Conservation (phyloP, 1,284 basidiomycete species). For the Ceratobasidium sp. region DNA sequence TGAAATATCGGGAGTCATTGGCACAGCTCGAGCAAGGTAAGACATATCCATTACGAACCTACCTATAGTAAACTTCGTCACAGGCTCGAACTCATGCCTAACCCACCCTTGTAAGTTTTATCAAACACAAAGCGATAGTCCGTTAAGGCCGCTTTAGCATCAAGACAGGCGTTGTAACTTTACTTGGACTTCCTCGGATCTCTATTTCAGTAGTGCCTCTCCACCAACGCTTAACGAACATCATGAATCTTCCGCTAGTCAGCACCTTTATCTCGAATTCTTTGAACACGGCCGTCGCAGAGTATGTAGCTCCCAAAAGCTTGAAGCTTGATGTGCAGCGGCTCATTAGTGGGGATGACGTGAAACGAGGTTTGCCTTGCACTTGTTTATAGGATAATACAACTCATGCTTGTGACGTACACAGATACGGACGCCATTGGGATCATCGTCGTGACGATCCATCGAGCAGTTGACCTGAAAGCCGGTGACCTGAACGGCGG, state of each 20-base stretch:
- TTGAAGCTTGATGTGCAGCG: slow-evolving; percentile 50
- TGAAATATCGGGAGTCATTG: slow-evolving; percentile 50
- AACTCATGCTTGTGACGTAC: not conserved
- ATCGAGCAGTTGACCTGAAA: slow-evolving; percentile 43
- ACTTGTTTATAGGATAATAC: not conserved
- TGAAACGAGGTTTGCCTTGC: slow-evolving; percentile 40
- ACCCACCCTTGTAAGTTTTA: slow-evolving; percentile 47
- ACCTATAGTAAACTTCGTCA: not conserved
- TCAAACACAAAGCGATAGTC: not conserved
- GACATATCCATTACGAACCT: not conserved
- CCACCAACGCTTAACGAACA: slow-evolving; percentile 45
- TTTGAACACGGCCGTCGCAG: slow-evolving; percentile 48
- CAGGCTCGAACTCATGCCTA: slow-evolving; percentile 47
- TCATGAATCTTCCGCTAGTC: slow-evolving; percentile 47
- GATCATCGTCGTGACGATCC: slow-evolving; percentile 45
- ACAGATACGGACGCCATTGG: slow-evolving; percentile 49
- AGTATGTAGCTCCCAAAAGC: slow-evolving; percentile 51
- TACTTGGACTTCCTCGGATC: slow-evolving; percentile 50
- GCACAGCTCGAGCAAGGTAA: slow-evolving; percentile 46
- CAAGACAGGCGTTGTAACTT: slow-evolving; percentile 50
- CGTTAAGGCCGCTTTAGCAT: slow-evolving; percentile 16
- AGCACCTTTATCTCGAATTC: slow-evolving; percentile 45
- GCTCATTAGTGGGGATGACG: slow-evolving; percentile 48
- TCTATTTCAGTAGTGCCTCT: slow-evolving; percentile 44
- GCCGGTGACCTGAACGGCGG: slow-evolving; percentile 22